Evolutionary conservation across 169 alveolate species (phyloP), one percentile per base, ranked within the genome.

Genomic region (Plasmodium cynomolgi): DNA sequence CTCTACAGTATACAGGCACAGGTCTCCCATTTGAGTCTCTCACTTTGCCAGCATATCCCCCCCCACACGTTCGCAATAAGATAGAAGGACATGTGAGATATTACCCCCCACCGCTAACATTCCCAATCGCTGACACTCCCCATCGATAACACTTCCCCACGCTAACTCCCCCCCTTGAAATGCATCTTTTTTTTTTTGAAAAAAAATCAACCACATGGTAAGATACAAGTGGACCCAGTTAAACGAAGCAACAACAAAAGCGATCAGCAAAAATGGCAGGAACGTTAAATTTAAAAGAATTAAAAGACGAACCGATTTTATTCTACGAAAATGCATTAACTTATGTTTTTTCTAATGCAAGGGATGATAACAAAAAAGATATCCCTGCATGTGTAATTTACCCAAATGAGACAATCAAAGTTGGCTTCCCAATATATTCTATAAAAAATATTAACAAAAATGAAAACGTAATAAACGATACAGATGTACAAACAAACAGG

Each of bases 241-340:
- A 26, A 62, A 39, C 47, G 26, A 13, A 71, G 26, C 44, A 84
- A 29, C 29, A 71, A 81, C 31, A 17, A 50, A 47, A 50, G 8
- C 17, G 17, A 44, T 81, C 62, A 20, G 6, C n/a, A 15, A 80
- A 90, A 90, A 90, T 90, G 94, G 90, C 94, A 23, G 91, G 94
- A 26, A 90, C 94, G 23, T 62, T 90, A 81, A 90, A 90, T 81
- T 90, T 90, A 39, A 81, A 90, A 23, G 94, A 90, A 80, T 68
- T 90, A 34, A 90, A 90, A 90, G 94, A 90, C 34, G 94, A 90
- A 81, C 91, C 94, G 33, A 90, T 90, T 68, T 90, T 90, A 90
- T 90, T 80, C 58, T 90, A 90, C 56, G 94, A 90, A 90, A 90
- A 90, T 81, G 94, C 94, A 39, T 62, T 90, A 80, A 90, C 91